These are phyloP conservation scores for Diaporthe longicolla DNA, from an alignment of 2,329 filamentous ascomycete genomes.

Conservation along the genomic window DNA sequence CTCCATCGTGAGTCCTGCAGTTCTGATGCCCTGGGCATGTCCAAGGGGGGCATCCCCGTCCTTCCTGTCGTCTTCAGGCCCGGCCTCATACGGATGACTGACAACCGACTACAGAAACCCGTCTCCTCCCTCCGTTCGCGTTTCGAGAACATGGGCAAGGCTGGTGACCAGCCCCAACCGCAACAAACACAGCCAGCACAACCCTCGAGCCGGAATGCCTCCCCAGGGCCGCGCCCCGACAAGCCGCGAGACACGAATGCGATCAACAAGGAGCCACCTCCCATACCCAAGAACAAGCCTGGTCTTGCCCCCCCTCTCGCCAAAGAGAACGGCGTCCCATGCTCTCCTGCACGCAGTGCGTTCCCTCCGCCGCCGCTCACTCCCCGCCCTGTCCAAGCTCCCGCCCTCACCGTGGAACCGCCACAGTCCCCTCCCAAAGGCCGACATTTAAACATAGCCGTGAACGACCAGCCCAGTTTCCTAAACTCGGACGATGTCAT, in stretches of 20 bases:
- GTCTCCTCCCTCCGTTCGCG: slow-evolving; percentile 85
- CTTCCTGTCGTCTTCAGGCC: slow-evolving; percentile 41
- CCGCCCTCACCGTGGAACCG: slow-evolving; percentile 77
- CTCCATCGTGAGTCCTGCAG: slow-evolving; percentile 73
- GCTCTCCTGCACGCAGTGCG: slow-evolving; percentile 47
- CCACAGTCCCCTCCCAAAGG: slow-evolving; percentile 77
- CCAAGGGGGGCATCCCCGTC: not conserved
- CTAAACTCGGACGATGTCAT: slow-evolving; percentile 63
- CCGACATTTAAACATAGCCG: slow-evolving; percentile 52
- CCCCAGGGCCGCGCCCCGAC: slow-evolving; percentile 57
- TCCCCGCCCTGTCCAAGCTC: slow-evolving; percentile 62
- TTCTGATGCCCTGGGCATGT: not conserved
- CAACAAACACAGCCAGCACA: slow-evolving; percentile 52
- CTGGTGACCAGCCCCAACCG: slow-evolving; percentile 52
- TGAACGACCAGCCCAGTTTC: slow-evolving; percentile 60
- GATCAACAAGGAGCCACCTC: slow-evolving; percentile 52
- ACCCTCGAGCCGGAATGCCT: slow-evolving; percentile 51
- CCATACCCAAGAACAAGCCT: slow-evolving; percentile 56
- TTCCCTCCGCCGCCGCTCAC: slow-evolving; percentile 62
- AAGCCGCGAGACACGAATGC: slow-evolving; percentile 58
- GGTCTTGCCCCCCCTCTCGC: slow-evolving; percentile 40
- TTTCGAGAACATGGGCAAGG: slow-evolving; percentile 81
- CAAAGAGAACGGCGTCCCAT: slow-evolving; percentile 45
- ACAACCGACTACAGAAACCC: slow-evolving; percentile 70
- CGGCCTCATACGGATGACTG: slow-evolving; percentile 45